A percentile compares a stretch with the other conserved stretches of the same genome.
Conservation (phyloP, 139 green algal species). For the Nannochloris sp. region DNA sequence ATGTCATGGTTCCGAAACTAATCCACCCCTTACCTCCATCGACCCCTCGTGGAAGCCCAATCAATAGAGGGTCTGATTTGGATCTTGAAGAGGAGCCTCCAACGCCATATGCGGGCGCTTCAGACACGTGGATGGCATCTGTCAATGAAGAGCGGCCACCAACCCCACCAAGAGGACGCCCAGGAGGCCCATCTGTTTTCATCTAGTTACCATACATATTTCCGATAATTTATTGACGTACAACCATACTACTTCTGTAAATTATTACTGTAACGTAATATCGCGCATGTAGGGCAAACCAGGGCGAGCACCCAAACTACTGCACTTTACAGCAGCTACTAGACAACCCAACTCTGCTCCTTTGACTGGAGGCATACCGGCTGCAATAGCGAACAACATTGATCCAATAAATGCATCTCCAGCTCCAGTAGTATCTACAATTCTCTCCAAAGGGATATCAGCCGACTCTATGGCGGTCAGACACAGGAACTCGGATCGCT, state of each 20-base stretch:
- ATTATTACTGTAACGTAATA: conserved; percentile 8
- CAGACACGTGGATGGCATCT: conserved; percentile 50
- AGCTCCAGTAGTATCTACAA: conserved; percentile 87
- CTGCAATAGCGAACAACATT: conserved; percentile 66
- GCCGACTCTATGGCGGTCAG: conserved; percentile 28
- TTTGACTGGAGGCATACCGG: conserved; percentile 23
- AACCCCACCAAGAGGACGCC: conserved; percentile 74
- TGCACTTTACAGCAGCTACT: conserved; percentile 80
- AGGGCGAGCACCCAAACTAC: conserved; percentile 58
- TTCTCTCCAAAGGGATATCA: conserved; percentile 19
- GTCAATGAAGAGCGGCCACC: conserved; percentile 89
- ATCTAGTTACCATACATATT: conserved; percentile 1
- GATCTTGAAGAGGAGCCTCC: conserved; percentile 43
- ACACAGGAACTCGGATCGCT: neutral
- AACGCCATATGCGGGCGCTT: conserved; percentile 33
- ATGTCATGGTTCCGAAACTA: conserved; percentile 97
- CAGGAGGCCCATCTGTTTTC: conserved; percentile 14
- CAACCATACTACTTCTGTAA: neutral
- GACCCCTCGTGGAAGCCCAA: conserved; percentile 42
- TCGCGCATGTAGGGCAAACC: conserved; percentile 50
- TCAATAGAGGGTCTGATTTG: conserved; percentile 9
- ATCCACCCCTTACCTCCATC: conserved; percentile 96
- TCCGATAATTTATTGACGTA: conserved; percentile 1
- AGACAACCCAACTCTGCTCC: conserved; percentile 51
- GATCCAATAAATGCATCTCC: conserved; percentile 89